These are phyloP conservation scores for Talaromyces funiculosus DNA, from an alignment of 2,329 filamentous ascomycete species.

Conservation along the genomic window DNA sequence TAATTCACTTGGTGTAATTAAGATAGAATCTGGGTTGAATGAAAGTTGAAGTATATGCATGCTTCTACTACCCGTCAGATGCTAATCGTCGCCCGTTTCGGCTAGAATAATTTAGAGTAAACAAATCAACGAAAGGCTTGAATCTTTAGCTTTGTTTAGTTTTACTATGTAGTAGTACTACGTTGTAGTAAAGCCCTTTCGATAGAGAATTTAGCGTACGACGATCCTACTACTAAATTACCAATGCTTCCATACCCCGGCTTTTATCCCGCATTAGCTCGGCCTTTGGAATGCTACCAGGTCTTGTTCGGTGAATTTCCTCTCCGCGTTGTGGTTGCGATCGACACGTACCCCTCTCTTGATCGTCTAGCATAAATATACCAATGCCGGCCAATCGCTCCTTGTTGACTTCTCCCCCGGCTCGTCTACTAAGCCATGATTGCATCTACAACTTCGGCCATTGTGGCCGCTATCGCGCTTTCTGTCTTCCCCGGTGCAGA, in stretches of 20 bases:
- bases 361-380: too few relatives aligned
- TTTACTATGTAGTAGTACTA: too few relatives aligned
- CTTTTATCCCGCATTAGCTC: neutral
- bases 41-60: too few relatives aligned
- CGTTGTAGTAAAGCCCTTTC: too few relatives aligned
- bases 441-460: slow-evolving; percentile 13
- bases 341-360: neutral
- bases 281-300: neutral
- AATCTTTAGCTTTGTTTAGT: too few relatives aligned
- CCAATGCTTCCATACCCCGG: neutral
- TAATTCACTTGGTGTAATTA: too few relatives aligned
- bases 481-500: slow-evolving; percentile 8
- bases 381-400: neutral
- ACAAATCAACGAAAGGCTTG: neutral
- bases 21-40: too few relatives aligned
- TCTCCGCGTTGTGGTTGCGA: neutral
- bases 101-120: too few relatives aligned
- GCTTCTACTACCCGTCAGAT: too few relatives aligned
- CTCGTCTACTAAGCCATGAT: neutral
- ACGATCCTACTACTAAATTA: slow-evolving; percentile 1
- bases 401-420: neutral
- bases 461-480: slow-evolving; percentile 13
- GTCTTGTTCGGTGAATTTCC: neutral
- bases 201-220: too few relatives aligned
- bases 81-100: too few relatives aligned